A percentile compares a stretch with the other conserved stretches of the same genome.
These are phyloP conservation scores for Puccinellia tenuiflora DNA, from an alignment of 176 grass and related monocot species.

Conservation along the genomic window DNA sequence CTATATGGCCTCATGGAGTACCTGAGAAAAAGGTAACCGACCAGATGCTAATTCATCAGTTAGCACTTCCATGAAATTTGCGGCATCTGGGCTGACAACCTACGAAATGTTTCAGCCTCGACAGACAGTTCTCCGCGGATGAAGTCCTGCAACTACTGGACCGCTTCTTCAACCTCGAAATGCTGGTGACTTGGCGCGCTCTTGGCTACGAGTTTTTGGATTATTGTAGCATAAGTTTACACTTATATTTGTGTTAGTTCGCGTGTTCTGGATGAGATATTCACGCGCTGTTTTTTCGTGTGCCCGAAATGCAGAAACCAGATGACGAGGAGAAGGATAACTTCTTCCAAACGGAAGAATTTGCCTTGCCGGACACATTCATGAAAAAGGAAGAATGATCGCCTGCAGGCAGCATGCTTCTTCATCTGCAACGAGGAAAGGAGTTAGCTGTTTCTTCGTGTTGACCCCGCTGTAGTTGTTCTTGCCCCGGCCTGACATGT, in stretches of 20 bases:
- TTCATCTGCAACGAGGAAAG: too few species aligned
- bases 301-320: constrained; percentile 55
- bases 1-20: constrained; percentile 90
- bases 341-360: constrained; percentile 67
- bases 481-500: too few species aligned
- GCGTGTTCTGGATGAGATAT: neutral
- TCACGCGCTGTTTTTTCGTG: neutral
- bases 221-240: too few species aligned
- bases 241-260: neutral
- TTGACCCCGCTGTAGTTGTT: too few species aligned
- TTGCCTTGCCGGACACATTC: constrained; percentile 67
- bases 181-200: constrained; percentile 51
- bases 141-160: constrained; percentile 87
- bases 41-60: neutral
- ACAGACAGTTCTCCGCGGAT: constrained; percentile 67
- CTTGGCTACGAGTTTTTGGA: too few species aligned
- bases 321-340: constrained; percentile 77
- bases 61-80: neutral
- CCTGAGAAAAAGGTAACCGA: constrained; percentile 55
- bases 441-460: neutral
- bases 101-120: constrained; percentile 51
- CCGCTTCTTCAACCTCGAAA: constrained; percentile 92
- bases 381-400: constrained; percentile 62
- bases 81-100: neutral
- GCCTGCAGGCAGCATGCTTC: too few species aligned